Evolutionary conservation across 2,329 filamentous ascomycete species (phyloP), one percentile per base, ranked within the genome.

Genomic region (Botrytis deweyae): DNA sequence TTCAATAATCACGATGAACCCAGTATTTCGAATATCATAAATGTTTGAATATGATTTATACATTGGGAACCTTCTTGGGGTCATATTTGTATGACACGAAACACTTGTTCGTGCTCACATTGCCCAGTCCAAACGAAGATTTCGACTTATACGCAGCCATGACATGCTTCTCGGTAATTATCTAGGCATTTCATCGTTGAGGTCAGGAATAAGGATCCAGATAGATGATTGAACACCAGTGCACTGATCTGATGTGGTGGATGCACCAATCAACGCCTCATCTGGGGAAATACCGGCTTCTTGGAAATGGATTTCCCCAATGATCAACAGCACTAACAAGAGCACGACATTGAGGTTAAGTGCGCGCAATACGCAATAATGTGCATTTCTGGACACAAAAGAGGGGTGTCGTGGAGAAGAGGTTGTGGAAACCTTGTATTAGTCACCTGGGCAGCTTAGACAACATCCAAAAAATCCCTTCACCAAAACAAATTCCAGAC

Each of bases 311-410:
- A 33, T 58, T 65, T 65, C 63, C 63, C 42, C 42, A 65, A 33
- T 12, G n/a, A 46, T 65, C 42, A 46, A 33, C 40, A 25, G 8
- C 52, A 44, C 44, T 16, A 25, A 29, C 1, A 33, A 65, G 63
- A 46, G 18, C 42, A 65, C 42, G 63, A 65, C 40, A 64, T 65
- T 36, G 63, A 65, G 42, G 63, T 65, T 46, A 65, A 65, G 42
- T 46, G 44, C 44, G 63, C 63, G 42, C 40, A 58, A 58, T 58
- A 3, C 42, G 18, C 40, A 58, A 16, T 29, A 29, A 29, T 4
- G 3, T 58, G 52, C 25, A 16, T 58, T 29, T n/a, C 52, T 58
- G 12, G 5, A 16, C 49, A 16, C 25, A 14, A n/a, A n/a, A 52
- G 25, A 52, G 49, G 49, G 12, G 49, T n/a, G 10, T 55, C 22